Conservation (phyloP, 1,139 yeast species). For the Lodderomyces orthopsilosis region DNA sequence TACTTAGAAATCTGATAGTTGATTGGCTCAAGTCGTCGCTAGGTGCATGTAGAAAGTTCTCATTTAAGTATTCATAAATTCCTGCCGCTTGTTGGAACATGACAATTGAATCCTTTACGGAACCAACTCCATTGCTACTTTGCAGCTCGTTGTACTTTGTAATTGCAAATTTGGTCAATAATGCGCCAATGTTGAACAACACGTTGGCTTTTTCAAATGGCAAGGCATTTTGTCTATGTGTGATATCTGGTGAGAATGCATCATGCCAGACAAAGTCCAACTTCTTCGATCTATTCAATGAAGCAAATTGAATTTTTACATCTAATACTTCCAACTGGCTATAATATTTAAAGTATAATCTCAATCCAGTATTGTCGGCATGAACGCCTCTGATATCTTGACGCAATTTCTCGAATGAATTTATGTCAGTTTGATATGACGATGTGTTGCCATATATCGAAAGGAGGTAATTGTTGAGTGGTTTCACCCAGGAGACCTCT, state of each 20-base stretch:
- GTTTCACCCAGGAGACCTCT: slow-evolving; percentile 63
- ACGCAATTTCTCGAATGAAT: slow-evolving; percentile 56
- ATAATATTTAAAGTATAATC: slow-evolving; percentile 67
- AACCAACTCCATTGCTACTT: slow-evolving; percentile 36
- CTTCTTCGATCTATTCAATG: slow-evolving; percentile 48
- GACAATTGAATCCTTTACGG: slow-evolving; percentile 55
- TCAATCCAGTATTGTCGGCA: slow-evolving; percentile 48
- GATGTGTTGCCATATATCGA: slow-evolving; percentile 62
- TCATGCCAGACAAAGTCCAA: slow-evolving; percentile 80
- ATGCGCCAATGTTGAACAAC: slow-evolving; percentile 59
- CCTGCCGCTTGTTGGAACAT: slow-evolving; percentile 79
- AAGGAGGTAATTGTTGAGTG: slow-evolving; percentile 57
- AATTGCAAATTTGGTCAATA: slow-evolving; percentile 49
- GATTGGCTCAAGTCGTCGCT: slow-evolving; percentile 72
- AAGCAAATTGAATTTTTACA: slow-evolving; percentile 65
- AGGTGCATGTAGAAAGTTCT: slow-evolving; percentile 89
- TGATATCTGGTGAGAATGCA: slow-evolving; percentile 48
- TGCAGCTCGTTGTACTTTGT: slow-evolving; percentile 43
- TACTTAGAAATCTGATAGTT: slow-evolving; percentile 62
- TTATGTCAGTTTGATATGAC: slow-evolving; percentile 58
- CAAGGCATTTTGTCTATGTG: slow-evolving; percentile 50
- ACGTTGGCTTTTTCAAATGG: slow-evolving; percentile 90
- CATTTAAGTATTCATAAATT: slow-evolving; percentile 65
- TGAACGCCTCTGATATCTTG: slow-evolving; percentile 59
- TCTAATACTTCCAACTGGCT: slow-evolving; percentile 81